Conservation (phyloP, 345 rosid species). For the Clarkia xantiana region DNA sequence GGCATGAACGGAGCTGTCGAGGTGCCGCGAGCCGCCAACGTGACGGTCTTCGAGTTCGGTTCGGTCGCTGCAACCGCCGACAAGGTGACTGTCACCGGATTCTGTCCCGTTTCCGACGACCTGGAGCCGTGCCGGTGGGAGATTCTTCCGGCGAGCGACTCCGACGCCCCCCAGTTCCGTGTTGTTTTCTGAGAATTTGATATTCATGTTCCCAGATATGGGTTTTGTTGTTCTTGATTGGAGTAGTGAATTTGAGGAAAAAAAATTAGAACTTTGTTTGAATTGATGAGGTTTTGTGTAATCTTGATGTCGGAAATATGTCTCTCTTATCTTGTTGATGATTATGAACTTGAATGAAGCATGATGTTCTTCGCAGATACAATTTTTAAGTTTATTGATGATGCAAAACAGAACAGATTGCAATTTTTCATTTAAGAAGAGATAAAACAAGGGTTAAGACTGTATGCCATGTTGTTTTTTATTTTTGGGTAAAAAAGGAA, state of each 20-base stretch:
- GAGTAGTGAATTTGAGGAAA: not conserved
- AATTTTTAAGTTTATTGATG: too few relatives aligned
- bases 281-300: not conserved
- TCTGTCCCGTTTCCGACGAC: conserved; percentile 82
- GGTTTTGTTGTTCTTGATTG: conserved; percentile 2
- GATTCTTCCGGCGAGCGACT: conserved; percentile 49
- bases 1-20: conserved; percentile 86
- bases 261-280: not conserved
- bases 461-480: too few relatives aligned
- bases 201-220: not conserved
- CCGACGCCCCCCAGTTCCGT: conserved; percentile 85
- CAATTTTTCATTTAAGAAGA: too few relatives aligned
- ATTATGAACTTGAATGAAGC: too few relatives aligned
- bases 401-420: too few relatives aligned
- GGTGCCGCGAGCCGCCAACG: conserved; percentile 54
- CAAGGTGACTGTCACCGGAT: conserved; percentile 82
- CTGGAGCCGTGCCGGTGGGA: conserved; percentile 96
- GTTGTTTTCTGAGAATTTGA: conserved; percentile 46
- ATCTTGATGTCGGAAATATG: too few relatives aligned
- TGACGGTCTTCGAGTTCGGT: conserved; percentile 88
- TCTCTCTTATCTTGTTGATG: too few relatives aligned
- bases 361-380: too few relatives aligned
- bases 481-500: too few relatives aligned
- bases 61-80: conserved; percentile 56
- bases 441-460: too few relatives aligned